These are phyloP conservation scores for Pythium volutum DNA, from an alignment of 352 stramenopile genomes.

Conservation along the genomic window DNA sequence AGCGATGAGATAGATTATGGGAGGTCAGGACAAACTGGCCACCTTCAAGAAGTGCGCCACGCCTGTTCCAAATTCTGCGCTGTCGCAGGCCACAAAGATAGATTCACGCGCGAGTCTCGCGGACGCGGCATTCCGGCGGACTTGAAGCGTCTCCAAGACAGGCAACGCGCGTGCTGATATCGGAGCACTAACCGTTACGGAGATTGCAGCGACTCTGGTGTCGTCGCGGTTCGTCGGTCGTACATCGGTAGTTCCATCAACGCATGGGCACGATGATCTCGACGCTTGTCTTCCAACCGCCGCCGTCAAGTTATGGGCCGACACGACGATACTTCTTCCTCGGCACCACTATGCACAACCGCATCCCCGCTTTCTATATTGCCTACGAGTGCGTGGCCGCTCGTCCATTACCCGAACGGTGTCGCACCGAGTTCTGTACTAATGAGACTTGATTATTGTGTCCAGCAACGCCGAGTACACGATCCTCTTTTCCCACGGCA, in stretches of 20 bases:
- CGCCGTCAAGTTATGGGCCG: conserved; percentile 65
- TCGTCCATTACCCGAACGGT: not conserved
- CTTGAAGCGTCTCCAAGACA: not conserved
- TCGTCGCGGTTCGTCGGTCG: not conserved
- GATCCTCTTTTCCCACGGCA: conserved; percentile 96
- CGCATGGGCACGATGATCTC: conserved; percentile 81
- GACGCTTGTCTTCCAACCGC: conserved; percentile 89
- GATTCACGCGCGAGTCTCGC: conserved; percentile 8
- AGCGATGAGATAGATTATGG: conserved; percentile 3
- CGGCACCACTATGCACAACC: conserved; percentile 79
- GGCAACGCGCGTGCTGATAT: not conserved
- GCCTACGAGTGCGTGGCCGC: conserved; percentile 61
- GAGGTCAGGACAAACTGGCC: conserved; percentile 12
- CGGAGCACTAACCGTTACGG: not conserved
- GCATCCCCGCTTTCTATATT: conserved; percentile 96
- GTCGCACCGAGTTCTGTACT: no score
- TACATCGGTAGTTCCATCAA: not conserved
- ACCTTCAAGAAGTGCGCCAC: conserved; percentile 23
- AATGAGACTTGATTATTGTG: not conserved
- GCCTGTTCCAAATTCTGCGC: conserved; percentile 1
- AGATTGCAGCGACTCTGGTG: not conserved
- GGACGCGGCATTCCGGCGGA: not conserved
- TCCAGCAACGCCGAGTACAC: conserved; percentile 91
- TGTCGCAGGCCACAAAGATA: conserved; percentile 16
- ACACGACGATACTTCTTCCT: conserved; percentile 93